Evolutionary conservation across 1,284 basidiomycete species (phyloP).

Genomic region (Earliella scabrosa): DNA sequence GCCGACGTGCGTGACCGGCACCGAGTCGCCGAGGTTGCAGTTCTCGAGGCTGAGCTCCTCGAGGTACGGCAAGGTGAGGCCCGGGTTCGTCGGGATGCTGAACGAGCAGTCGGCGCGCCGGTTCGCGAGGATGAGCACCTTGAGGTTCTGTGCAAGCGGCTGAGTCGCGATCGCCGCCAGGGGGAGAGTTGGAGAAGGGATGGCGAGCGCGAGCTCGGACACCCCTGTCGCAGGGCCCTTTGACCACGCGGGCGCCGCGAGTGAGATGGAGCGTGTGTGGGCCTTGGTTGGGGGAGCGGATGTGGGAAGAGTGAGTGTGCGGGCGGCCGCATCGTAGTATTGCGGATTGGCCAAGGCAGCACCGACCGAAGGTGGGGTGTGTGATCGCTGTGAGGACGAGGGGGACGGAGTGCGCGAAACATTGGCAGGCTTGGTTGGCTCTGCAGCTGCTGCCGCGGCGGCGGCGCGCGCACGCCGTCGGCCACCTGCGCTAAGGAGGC

Average conservation of each 20-base stretch:
- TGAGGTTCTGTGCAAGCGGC: conserved; percentile 63
- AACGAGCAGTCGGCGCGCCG: conserved; percentile 69
- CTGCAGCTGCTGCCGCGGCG: conserved; percentile 42
- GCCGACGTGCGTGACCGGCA: conserved; percentile 45
- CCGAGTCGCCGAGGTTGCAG: conserved; percentile 63
- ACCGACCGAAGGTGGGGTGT: conserved; percentile 25
- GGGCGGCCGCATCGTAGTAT: conserved; percentile 58
- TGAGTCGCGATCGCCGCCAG: conserved; percentile 61
- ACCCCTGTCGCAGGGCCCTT: conserved; percentile 17
- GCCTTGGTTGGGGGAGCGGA: conserved; percentile 55
- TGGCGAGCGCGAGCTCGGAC: conserved; percentile 47
- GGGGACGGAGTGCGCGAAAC: neutral
- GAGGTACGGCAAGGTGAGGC: conserved; percentile 57
- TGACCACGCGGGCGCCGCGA: conserved; percentile 37
- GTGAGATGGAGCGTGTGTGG: conserved; percentile 67
- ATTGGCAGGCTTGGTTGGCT: neutral
- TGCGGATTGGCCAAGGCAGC: conserved; percentile 53
- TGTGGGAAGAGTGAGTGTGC: conserved; percentile 67
- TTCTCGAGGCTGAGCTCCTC: conserved; percentile 76
- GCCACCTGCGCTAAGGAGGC: conserved; percentile 72
- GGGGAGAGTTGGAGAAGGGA: conserved; percentile 72
- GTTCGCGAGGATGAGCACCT: conserved; percentile 63
- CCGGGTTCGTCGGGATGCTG: conserved; percentile 48
- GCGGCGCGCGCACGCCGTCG: conserved; percentile 63
- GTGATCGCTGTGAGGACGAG: conserved; percentile 18